These are phyloP conservation scores for Trichoderma sp. DNA, from an alignment of 2,329 filamentous ascomycete species.

Conservation along the genomic window DNA sequence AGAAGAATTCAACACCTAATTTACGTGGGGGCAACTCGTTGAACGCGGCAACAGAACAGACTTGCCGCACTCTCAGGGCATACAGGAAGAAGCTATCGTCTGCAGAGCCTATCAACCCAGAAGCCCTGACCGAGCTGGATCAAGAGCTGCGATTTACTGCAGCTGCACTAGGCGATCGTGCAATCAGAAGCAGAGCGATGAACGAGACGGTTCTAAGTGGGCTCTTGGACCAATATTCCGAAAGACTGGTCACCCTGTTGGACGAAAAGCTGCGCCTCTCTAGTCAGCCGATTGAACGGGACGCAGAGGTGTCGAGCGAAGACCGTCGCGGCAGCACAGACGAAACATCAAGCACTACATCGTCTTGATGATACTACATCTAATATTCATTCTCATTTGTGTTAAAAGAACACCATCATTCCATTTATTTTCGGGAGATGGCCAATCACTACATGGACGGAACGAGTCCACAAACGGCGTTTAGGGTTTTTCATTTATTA, in stretches of 20 bases:
- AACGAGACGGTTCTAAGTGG: constrained; percentile 64
- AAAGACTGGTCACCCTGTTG: constrained; percentile 70
- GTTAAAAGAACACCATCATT: not conserved
- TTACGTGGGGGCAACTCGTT: constrained; percentile 59
- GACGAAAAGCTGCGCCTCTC: constrained; percentile 69
- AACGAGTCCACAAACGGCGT: constrained; percentile 26
- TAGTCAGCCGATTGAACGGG: constrained; percentile 42
- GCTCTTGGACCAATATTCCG: constrained; percentile 75
- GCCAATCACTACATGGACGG: constrained; percentile 10
- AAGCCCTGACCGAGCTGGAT: constrained; percentile 64
- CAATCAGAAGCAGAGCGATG: constrained; percentile 57
- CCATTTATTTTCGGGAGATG: not conserved
- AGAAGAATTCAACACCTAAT: constrained; percentile 53
- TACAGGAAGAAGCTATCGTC: constrained; percentile 67
- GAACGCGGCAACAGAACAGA: constrained; percentile 67
- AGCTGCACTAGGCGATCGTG: constrained; percentile 62
- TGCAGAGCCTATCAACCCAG: constrained; percentile 59
- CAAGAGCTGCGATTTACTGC: constrained; percentile 66
- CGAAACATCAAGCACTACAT: constrained; percentile 43
- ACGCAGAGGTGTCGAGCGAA: constrained; percentile 38
- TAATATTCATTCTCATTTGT: constrained; percentile 15
- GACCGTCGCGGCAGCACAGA: constrained; percentile 42
- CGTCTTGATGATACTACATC: constrained; percentile 40
- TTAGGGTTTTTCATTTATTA: constrained; percentile 27
- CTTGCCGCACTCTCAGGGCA: constrained; percentile 63